Evolutionary conservation across 2,329 filamentous ascomycete species (phyloP), one percentile per base, ranked within the genome.

Genomic region (Tolypocladium ophioglossoides): DNA sequence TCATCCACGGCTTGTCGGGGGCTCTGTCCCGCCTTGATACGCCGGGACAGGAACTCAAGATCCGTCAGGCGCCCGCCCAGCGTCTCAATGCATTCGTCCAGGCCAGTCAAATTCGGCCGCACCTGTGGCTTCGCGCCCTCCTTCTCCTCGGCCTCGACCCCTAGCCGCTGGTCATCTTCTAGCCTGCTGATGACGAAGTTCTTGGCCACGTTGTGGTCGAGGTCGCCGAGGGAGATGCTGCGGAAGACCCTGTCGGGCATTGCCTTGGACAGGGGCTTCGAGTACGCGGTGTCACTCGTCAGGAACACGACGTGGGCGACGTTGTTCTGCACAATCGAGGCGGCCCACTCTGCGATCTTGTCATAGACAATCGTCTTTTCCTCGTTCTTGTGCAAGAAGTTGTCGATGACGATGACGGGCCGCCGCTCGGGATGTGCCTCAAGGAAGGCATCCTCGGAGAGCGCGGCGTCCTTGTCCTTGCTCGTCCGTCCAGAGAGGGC

Each of bases 61-160:
- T 99, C 94, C 0, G 91, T 96, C n/a, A 99, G 78, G 4, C 94
- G 88, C 2, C 94, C 94, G 24, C 94, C 94, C 1, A 99, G 79
- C 0, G 85, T 80, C 32, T 84, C 80, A 59, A 97, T 95, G 61
- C 88, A 91, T 32, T 78, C 78, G 63, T 96, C 91, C 2, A 99
- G 78, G 58, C 91, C 88, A 1, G 70, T 68, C 8, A 94, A 74
- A 58, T 91, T 68, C 3, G 68, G 66, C 2, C 66, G 62, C 18
- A 56, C 53, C 50, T 58, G 46, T 50, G 52, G 51, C 37, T 65
- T 63, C 51, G 66, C 62, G 3, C 57, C 48, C 11, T 61, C 56
- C 3, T 63, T 58, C 11, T 65, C 63, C n/a, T 66, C 59, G 14
- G 64, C 58, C 2, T 59, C 54, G 12, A 63, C 63, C 18, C 66